These are phyloP conservation scores for Castanea crenata DNA, from an alignment of 306 rosid genomes.

Conservation along the genomic window DNA sequence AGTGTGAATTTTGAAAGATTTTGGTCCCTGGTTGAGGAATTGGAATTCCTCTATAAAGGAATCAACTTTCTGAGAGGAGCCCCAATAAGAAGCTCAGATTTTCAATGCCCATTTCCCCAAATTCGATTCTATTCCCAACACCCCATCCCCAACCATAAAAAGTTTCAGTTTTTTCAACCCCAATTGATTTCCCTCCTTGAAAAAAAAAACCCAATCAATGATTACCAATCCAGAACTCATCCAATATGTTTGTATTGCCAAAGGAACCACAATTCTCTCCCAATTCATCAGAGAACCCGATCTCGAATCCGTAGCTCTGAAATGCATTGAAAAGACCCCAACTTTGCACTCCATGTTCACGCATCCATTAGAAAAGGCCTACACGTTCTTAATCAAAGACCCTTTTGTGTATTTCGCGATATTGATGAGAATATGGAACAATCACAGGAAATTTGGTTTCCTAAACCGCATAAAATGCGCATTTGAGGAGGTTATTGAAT, in stretches of 20 bases:
- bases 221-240: conserved; percentile 56
- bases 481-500: conserved; percentile 28
- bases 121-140: neutral
- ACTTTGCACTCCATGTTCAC: conserved; percentile 56
- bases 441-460: conserved; percentile 51
- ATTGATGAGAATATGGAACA: conserved; percentile 43
- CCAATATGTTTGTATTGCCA: conserved; percentile 75
- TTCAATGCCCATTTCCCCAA: conserved; percentile 1
- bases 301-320: conserved; percentile 51
- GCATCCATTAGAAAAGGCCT: conserved; percentile 58
- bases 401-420: conserved; percentile 64
- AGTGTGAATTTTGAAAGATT: neutral
- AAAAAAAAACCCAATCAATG: conserved; percentile 30
- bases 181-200: neutral
- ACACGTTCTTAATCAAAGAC: conserved; percentile 49
- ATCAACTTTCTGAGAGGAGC: neutral
- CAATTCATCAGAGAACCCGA: conserved; percentile 45
- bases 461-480: conserved; percentile 40
- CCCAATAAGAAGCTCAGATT: conserved; percentile 13
- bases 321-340: conserved; percentile 66
- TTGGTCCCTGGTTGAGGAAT: neutral
- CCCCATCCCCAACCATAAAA: neutral
- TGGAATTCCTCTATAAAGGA: neutral
- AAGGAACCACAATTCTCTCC: conserved; percentile 53
- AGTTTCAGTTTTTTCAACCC: neutral